These are phyloP conservation scores for Coprinopsis marcescibilis DNA, from an alignment of 768 basidiomycete genomes.

Conservation along the genomic window DNA sequence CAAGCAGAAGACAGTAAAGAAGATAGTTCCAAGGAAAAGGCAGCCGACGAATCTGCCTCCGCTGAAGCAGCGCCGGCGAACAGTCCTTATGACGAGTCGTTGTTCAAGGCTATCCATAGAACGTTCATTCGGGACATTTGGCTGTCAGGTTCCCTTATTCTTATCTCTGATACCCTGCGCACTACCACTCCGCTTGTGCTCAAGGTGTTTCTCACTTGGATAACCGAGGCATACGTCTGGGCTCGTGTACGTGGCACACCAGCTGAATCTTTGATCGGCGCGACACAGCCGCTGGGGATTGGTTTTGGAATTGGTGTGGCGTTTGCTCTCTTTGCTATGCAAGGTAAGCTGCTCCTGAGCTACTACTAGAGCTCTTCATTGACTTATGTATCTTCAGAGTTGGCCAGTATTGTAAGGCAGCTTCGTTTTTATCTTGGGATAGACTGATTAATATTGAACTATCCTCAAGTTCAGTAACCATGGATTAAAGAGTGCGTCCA, in stretches of 20 bases:
- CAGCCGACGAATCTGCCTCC: too few relatives aligned
- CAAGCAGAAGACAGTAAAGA: slow-evolving; percentile 5
- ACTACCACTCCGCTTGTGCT: slow-evolving; percentile 53
- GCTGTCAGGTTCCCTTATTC: slow-evolving; percentile 31
- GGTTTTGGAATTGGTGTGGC: slow-evolving; percentile 62
- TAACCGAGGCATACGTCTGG: slow-evolving; percentile 42
- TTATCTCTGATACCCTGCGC: slow-evolving; percentile 34
- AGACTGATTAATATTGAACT: not conserved
- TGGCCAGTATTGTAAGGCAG: slow-evolving; percentile 34
- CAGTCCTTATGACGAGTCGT: slow-evolving; percentile 38
- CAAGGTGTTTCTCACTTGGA: slow-evolving; percentile 58
- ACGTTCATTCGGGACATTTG: slow-evolving; percentile 45
- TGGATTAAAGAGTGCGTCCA: slow-evolving; percentile 36
- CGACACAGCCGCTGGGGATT: slow-evolving; percentile 38
- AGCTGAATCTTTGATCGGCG: slow-evolving; percentile 26
- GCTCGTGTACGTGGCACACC: slow-evolving; percentile 29
- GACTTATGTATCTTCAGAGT: slow-evolving; percentile 23
- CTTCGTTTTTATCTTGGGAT: not conserved
- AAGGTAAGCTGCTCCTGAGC: slow-evolving; percentile 31
- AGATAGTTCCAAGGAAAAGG: too few relatives aligned
- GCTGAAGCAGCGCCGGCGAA: not conserved
- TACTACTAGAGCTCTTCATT: not conserved
- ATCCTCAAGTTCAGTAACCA: slow-evolving; percentile 37
- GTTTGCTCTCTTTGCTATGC: slow-evolving; percentile 55
- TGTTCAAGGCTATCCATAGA: slow-evolving; percentile 41